Conservation (phyloP, 2,329 filamentous ascomycete species). For the Colletotrichum camelliae region DNA sequence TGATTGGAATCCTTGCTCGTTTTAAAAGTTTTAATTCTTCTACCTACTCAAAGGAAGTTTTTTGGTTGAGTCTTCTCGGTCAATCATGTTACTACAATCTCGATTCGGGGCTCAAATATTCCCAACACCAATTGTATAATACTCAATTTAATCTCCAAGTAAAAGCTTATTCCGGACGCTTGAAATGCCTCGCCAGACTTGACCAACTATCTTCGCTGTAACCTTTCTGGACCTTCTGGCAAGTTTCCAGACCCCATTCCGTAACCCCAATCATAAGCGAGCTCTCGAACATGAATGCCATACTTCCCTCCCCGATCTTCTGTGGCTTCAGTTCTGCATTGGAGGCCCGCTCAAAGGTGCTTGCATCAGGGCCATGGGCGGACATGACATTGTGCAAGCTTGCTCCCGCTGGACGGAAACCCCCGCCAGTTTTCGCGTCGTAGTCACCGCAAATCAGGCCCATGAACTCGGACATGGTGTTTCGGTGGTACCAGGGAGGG, state of each 20-base stretch:
- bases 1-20: rapidly evolving
- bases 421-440: conserved; percentile 51
- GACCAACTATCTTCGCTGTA: conserved; percentile 71
- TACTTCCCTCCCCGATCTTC: conserved; percentile 48
- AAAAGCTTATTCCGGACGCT: neutral
- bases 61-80: neutral
- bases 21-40: neutral
- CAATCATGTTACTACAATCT: neutral
- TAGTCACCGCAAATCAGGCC: conserved; percentile 49
- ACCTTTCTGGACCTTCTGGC: conserved; percentile 43
- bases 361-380: conserved; percentile 55
- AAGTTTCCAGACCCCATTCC: conserved; percentile 56
- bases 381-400: conserved; percentile 64
- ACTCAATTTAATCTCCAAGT: neutral
- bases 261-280: conserved; percentile 59
- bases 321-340: conserved; percentile 47
- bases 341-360: conserved; percentile 49
- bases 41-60: neutral
- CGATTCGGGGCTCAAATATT: neutral
- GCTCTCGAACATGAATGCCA: conserved; percentile 58
- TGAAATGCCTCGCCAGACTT: conserved; percentile 24
- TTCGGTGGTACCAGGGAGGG: conserved; percentile 63
- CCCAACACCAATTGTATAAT: rapidly evolving
- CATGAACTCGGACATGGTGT: conserved; percentile 55
- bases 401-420: conserved; percentile 48